phyloP scores from a whole-genome alignment of 331 rosid genomes.

The Pyrus hybrid region DNA sequence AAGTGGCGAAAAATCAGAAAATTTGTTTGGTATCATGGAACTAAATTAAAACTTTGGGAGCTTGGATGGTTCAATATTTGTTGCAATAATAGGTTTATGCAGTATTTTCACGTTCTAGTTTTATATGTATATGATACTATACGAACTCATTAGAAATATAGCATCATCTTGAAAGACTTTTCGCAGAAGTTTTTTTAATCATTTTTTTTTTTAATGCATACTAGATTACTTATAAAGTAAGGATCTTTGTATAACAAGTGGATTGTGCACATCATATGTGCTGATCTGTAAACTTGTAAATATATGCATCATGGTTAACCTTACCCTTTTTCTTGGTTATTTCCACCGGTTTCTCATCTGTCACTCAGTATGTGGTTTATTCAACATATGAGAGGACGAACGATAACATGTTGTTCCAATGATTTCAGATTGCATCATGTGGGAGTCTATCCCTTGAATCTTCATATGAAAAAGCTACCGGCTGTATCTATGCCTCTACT shows the following conservation, averaged over 20 bases:
- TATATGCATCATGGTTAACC: background rate
- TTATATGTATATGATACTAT: too few species aligned
- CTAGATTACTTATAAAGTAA: background rate
- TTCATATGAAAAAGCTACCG: slow-evolving; percentile 49
- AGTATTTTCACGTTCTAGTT: background rate
- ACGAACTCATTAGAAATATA: background rate
- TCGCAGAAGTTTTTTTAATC: background rate
- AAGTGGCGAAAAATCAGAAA: background rate
- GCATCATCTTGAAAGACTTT: background rate
- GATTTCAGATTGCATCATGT: slow-evolving; percentile 46
- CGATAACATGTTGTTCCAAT: slow-evolving; percentile 3
- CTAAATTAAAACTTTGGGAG: background rate
- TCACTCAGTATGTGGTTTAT: background rate
- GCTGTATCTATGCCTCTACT: slow-evolving; percentile 53
- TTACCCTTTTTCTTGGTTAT: background rate
- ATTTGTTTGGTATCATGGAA: background rate
- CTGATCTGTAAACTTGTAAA: background rate
- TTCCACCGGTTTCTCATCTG: background rate
- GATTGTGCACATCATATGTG: background rate
- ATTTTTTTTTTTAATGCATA: background rate
- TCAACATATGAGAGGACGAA: background rate
- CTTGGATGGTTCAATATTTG: background rate
- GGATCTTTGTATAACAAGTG: background rate
- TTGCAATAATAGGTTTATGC: background rate
- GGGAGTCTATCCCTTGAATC: slow-evolving; percentile 44